Evolutionary conservation across 208 protist genomes (phyloP).

Genomic region (Phytomonas francai): DNA sequence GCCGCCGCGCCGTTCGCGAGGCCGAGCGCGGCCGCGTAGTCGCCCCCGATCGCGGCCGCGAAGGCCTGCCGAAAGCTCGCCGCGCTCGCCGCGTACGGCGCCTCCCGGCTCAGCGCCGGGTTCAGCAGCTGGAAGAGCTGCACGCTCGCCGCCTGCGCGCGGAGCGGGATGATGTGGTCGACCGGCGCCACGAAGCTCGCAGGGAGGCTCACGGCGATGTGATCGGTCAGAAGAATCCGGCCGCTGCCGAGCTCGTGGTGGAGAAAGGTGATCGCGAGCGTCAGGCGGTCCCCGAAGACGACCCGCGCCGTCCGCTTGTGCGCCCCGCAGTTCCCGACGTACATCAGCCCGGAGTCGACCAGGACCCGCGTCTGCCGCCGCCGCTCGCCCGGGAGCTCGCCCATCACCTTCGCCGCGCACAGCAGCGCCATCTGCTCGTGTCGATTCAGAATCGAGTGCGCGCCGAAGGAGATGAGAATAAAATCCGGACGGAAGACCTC

Average conservation of each 20-base stretch:
- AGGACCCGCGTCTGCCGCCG: slow-evolving; percentile 17
- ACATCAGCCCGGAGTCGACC: slow-evolving; percentile 41
- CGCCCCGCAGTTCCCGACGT: slow-evolving; percentile 55
- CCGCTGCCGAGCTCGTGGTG: slow-evolving; percentile 21
- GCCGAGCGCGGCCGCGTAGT: slow-evolving; percentile 16
- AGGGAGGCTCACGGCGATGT: slow-evolving; percentile 21
- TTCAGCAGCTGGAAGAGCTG: slow-evolving; percentile 31
- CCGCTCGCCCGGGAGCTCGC: slow-evolving; percentile 3
- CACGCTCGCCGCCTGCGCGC: slow-evolving; percentile 14
- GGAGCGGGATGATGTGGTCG: slow-evolving; percentile 23
- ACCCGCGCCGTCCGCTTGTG: slow-evolving; percentile 29
- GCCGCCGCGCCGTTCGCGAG: slow-evolving; percentile 10
- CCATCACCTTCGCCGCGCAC: slow-evolving; percentile 25
- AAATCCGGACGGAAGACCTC: slow-evolving; percentile 46
- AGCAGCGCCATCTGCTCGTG: slow-evolving; percentile 23
- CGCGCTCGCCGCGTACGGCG: too few relatives aligned
- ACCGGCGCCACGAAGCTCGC: slow-evolving; percentile 17
- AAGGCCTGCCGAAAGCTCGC: slow-evolving; percentile 16
- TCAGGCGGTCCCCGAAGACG: slow-evolving; percentile 29
- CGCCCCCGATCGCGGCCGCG: slow-evolving; percentile 15
- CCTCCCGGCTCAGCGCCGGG: slow-evolving; percentile 6
- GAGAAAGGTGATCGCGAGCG: slow-evolving; percentile 21
- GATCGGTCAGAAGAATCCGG: slow-evolving; percentile 23
- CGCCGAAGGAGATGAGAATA: slow-evolving; percentile 41
- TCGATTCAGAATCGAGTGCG: slow-evolving; percentile 19